phyloP scores from a whole-genome alignment of 176 grass and related monocot genomes.

The Urochloa ruziziensis region DNA sequence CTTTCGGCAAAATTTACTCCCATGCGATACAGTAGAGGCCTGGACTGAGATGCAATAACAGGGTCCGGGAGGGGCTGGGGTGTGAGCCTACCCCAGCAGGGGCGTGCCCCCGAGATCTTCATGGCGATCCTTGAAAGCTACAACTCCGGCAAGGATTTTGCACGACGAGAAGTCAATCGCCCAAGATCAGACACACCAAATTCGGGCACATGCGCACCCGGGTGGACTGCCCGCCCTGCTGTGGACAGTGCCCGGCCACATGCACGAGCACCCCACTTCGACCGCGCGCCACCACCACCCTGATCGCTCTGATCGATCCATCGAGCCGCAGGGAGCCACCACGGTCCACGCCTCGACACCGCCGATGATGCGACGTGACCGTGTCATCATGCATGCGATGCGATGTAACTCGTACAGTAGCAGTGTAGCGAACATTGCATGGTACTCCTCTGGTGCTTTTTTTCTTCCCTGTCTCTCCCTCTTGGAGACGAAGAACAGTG shows the following conservation, averaged over 20 bases:
- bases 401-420: too few relatives aligned
- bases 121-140: slow-evolving; percentile 24
- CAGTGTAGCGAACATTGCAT: not conserved
- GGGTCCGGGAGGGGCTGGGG: not conserved
- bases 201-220: slow-evolving; percentile 31
- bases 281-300: not conserved
- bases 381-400: not conserved
- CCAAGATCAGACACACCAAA: slow-evolving; percentile 8
- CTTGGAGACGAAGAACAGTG: not conserved
- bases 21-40: too few relatives aligned
- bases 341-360: not conserved
- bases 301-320: not conserved
- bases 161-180: not conserved
- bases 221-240: not conserved
- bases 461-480: not conserved
- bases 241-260: slow-evolving; percentile 33
- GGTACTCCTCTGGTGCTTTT: not conserved
- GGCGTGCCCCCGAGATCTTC: slow-evolving; percentile 12
- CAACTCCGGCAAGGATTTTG: not conserved
- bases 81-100: not conserved
- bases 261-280: slow-evolving; percentile 4
- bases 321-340: not conserved
- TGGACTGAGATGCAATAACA: not conserved
- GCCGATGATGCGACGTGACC: slow-evolving; percentile 30
- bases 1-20: too few relatives aligned